phyloP scores from a whole-genome alignment of 352 stramenopile genomes.

The Pythium phragmitis region DNA sequence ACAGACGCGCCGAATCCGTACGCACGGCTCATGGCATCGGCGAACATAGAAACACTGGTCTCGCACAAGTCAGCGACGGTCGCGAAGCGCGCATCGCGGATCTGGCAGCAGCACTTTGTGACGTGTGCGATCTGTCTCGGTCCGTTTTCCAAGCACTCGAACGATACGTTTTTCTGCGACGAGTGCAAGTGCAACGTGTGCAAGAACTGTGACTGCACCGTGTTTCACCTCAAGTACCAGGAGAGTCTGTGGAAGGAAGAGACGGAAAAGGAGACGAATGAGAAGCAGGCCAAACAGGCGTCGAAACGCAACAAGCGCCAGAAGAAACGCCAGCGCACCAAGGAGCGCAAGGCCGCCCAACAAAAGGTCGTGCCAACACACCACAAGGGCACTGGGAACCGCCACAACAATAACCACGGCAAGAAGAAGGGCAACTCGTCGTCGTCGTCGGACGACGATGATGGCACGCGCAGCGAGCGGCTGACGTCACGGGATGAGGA shows the following conservation, averaged over 20 bases:
- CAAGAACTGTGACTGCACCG: conserved; percentile 95
- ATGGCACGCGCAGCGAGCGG: conserved; percentile 27
- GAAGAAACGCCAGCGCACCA: conserved; percentile 83
- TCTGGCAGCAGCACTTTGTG: conserved; percentile 98
- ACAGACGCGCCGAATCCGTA: conserved; percentile 88
- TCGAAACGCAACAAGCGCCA: conserved; percentile 84
- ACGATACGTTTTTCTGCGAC: conserved; percentile 95
- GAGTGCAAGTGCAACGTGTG: conserved; percentile 99
- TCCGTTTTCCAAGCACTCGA: conserved; percentile 94
- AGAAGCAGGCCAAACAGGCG: conserved; percentile 88
- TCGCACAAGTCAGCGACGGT: conserved; percentile 94
- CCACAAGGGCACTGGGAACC: conserved; percentile 33
- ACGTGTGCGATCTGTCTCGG: conserved; percentile 96
- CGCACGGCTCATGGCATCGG: conserved; percentile 84
- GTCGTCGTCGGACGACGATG: conserved; percentile 47
- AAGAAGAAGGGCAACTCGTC: conserved; percentile 42
- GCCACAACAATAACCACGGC: conserved; percentile 22
- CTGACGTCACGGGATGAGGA: conserved; percentile 29
- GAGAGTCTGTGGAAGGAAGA: conserved; percentile 94
- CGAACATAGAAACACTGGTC: conserved; percentile 93
- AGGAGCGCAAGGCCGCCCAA: conserved; percentile 77
- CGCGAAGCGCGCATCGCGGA: conserved; percentile 94
- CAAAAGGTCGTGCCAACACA: conserved; percentile 27
- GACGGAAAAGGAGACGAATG: conserved; percentile 89
- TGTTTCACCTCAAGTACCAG: conserved; percentile 98